Base-by-base conservation (phyloP, 805 yeast species). In the Spathaspora sp. region DNA sequence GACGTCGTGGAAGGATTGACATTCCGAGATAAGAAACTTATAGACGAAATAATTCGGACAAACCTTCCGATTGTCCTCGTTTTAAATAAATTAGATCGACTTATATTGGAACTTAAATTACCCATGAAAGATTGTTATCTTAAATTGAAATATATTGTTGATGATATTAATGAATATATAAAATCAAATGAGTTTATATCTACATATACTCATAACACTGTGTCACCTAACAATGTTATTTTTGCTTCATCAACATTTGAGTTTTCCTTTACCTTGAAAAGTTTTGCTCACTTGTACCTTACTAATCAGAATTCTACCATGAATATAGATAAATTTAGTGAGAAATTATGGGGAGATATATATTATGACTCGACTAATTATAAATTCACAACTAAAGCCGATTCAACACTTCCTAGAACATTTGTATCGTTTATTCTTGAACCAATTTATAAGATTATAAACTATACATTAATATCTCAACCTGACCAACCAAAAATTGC, bases 1-100 rank as follows among this genome's bases (percentile, higher is more conserved):
- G 99, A 94, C 64, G 85, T 78, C 1, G 85, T 90, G 1, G 97
- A 93, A 64, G 97, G 98, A 0, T 63, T 90, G 3, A 80, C 87
- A 0, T 73, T 81, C 3, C 75, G 86, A 8, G 83, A 77, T 56
- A 69, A 69, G 49, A 56, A 70, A 12, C 66, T 83, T 0, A 69
- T 91, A 2, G 73, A 78, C 39, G 78, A 79, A 55, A 81, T 86
- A 0, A 57, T 87, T 3, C 62, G 67, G 38, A 72, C 76, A 14
- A 73, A 81, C 31, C 60, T 83, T 1, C 79, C 84, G 0, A 65
- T 93, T 16, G 68, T 77, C 3, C 66, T 92, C 18, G 80, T 89
- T 5, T 55, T 94, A 5, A 92, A 89, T 67, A 94, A 96, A 66
- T 58, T 96, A 8, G 99, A 94, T 64, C 69, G 97, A 53, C 70